A percentile compares a stretch with the other conserved stretches of the same genome.
Conservation (phyloP, 1,139 yeast species). For the Arxiozyma heterogenica region DNA sequence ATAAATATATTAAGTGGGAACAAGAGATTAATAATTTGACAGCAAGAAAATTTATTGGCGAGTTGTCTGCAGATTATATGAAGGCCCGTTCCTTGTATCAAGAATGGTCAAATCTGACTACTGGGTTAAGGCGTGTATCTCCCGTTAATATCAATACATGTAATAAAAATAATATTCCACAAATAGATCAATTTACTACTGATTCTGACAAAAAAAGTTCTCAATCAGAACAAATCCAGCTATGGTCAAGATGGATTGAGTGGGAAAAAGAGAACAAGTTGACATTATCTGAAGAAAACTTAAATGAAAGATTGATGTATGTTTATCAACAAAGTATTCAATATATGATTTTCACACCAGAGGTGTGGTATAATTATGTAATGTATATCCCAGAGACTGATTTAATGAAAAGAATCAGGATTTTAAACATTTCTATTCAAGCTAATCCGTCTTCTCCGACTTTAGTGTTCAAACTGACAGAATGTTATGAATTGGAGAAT, state of each 20-base stretch:
- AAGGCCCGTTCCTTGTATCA: slow-evolving; percentile 71
- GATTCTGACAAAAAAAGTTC: slow-evolving; percentile 28
- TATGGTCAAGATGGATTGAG: slow-evolving; percentile 69
- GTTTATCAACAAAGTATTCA: slow-evolving; percentile 67
- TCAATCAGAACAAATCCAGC: slow-evolving; percentile 34
- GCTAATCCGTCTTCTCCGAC: slow-evolving; percentile 69
- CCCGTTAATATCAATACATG: slow-evolving; percentile 23
- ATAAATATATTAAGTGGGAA: slow-evolving; percentile 74
- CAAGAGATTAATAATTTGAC: slow-evolving; percentile 63
- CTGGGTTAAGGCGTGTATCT: slow-evolving; percentile 36
- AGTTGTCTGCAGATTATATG: slow-evolving; percentile 81
- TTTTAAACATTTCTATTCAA: slow-evolving; percentile 47
- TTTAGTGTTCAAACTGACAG: slow-evolving; percentile 60
- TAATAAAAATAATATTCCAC: slow-evolving; percentile 36
- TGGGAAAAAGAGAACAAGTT: slow-evolving; percentile 73
- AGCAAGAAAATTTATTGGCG: slow-evolving; percentile 79
- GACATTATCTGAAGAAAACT: slow-evolving; percentile 42
- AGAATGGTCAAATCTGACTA: slow-evolving; percentile 56
- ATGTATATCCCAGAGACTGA: slow-evolving; percentile 16
- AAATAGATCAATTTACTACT: slow-evolving; percentile 3
- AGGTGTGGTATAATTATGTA: slow-evolving; percentile 72
- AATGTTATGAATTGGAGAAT: slow-evolving; percentile 53
- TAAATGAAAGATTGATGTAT: slow-evolving; percentile 57
- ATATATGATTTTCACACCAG: slow-evolving; percentile 64
- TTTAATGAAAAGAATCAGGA: slow-evolving; percentile 21